Evolutionary conservation across 495 filamentous ascomycete genomes (phyloP).

Genomic region (Letharia columbiana): DNA sequence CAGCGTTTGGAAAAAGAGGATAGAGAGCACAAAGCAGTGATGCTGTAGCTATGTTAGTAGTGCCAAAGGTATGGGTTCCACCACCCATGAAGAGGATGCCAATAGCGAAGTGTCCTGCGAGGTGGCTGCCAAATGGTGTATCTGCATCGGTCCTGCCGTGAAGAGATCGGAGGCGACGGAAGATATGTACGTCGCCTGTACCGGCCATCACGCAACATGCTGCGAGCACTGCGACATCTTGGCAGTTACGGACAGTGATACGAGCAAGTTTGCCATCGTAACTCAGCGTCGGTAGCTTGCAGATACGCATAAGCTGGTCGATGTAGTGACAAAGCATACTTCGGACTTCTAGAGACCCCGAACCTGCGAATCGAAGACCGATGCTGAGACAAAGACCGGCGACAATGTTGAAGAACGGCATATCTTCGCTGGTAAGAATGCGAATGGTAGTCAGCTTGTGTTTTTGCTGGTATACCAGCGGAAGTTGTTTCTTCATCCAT

Average conservation of each 20-base stretch:
- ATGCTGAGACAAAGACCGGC: conserved; percentile 82
- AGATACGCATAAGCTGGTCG: conserved; percentile 77
- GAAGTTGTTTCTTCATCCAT: conserved; percentile 72
- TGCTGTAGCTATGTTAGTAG: conserved; percentile 76
- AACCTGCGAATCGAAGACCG: conserved; percentile 81
- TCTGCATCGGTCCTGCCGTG: conserved; percentile 82
- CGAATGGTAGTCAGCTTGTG: conserved; percentile 45
- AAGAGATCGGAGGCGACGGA: conserved; percentile 77
- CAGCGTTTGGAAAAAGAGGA: conserved; percentile 77
- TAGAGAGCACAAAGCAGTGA: conserved; percentile 88
- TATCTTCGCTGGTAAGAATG: conserved; percentile 60
- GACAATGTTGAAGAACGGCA: conserved; percentile 89
- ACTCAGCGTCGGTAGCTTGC: conserved; percentile 52
- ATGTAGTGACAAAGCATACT: conserved; percentile 78
- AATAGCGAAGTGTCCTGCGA: conserved; percentile 86
- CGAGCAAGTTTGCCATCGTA: conserved; percentile 78
- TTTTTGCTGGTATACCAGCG: conserved; percentile 51
- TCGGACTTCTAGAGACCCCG: conserved; percentile 57
- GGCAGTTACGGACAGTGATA: conserved; percentile 78
- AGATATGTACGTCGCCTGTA: conserved; percentile 80
- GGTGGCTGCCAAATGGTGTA: conserved; percentile 84
- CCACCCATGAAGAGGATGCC: conserved; percentile 86
- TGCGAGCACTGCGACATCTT: conserved; percentile 73
- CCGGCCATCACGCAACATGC: conserved; percentile 90
- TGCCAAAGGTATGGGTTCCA: conserved; percentile 85